Evolutionary conservation across 371 early-diverging fungal species (phyloP).

Genomic region (Thermomucor indicae-seudaticae): DNA sequence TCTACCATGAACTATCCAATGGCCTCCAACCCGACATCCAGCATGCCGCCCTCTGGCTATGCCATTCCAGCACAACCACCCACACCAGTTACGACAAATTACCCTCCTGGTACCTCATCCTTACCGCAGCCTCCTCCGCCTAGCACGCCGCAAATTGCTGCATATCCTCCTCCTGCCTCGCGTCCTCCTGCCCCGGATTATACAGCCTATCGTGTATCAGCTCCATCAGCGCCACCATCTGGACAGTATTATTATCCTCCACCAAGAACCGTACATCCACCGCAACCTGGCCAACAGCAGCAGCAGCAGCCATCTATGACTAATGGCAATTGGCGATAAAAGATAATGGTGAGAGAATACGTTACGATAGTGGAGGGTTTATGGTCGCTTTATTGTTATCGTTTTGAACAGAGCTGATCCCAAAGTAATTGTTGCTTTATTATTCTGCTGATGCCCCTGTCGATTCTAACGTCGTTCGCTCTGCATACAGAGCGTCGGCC

Average conservation of each 20-base stretch:
- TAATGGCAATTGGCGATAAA: neutral
- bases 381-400: too few relatives aligned
- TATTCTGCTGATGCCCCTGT: too few relatives aligned
- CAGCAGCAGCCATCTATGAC: neutral
- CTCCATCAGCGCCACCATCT: neutral
- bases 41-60: neutral
- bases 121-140: neutral
- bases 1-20: neutral
- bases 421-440: too few relatives aligned
- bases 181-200: neutral
- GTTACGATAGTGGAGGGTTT: too few relatives aligned
- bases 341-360: too few relatives aligned
- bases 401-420: too few relatives aligned
- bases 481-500: conserved; percentile 75
- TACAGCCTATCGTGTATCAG: neutral
- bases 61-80: neutral
- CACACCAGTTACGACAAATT: neutral
- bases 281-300: neutral
- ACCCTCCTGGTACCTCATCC: neutral
- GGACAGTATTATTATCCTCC: neutral
- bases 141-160: neutral
- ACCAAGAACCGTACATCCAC: neutral
- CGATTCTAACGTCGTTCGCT: conserved; percentile 38
- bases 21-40: neutral
- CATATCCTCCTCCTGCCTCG: neutral